Percentiles rank a stretch among this genome's conserved stretches.
Conservation (phyloP, 2,329 filamentous ascomycete genomes). For the Fusarium lateritium region DNA sequence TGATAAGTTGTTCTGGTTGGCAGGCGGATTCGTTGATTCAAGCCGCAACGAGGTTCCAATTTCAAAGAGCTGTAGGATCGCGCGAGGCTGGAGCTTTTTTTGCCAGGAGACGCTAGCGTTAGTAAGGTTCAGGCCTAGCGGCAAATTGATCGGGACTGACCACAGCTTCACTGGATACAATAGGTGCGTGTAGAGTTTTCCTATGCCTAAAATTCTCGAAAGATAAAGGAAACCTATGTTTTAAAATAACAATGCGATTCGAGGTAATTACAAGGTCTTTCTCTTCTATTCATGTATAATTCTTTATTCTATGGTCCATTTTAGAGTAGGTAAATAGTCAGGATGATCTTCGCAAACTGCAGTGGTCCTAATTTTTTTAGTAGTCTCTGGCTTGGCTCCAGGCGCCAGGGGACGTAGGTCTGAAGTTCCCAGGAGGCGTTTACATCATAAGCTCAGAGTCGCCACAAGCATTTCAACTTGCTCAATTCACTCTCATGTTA, state of each 20-base stretch:
- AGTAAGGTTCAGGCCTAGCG: conserved; percentile 46
- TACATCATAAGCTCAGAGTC: conserved; percentile 26
- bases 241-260: no score
- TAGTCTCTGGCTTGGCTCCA: not conserved
- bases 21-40: conserved; percentile 46
- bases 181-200: no score
- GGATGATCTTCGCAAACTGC: not conserved
- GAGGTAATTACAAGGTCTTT: no score
- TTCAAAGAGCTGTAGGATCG: conserved; percentile 49
- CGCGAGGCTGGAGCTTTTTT: conserved; percentile 65
- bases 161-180: not conserved
- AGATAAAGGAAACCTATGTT: no score
- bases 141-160: conserved; percentile 9
- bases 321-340: not conserved
- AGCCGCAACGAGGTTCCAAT: conserved; percentile 50
- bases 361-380: not conserved
- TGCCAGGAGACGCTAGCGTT: conserved; percentile 50
- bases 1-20: conserved; percentile 45
- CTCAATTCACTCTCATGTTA: conserved; percentile 3
- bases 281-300: no score
- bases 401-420: conserved; percentile 15
- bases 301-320: not conserved
- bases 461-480: conserved; percentile 19
- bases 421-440: conserved; percentile 13
- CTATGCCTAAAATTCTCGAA: no score